Evolutionary conservation across 371 early-diverging fungal species (phyloP), one percentile per base, ranked within the genome.

Genomic region (Mortierella sp.): DNA sequence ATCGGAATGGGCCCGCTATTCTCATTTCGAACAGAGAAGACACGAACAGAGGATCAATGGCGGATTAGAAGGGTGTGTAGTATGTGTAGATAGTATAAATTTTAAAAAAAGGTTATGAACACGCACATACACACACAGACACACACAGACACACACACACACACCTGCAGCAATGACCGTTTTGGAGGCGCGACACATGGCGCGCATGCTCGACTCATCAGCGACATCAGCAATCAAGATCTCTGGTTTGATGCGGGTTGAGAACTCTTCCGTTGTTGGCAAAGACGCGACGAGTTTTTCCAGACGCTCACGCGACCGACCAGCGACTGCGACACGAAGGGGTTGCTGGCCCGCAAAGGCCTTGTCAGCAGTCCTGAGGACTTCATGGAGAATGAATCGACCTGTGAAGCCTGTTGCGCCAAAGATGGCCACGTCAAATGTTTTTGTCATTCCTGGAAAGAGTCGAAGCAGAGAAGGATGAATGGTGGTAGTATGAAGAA

Each of bases 371-470:
- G 69, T 71, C 23, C 84, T 83, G 60, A 75, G 83, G 7, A 95
- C 82, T 69, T 94, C 88, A 56, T 89, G 81, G 18, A 92, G 89
- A 53, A 94, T 90, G 62, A 89, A 85, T 66, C 88, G 85, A 23
- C 96, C 96, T 7, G 96, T 94, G 83, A 94, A 93, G 1, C 96
- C 96, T 28, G 92, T 92, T 16, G 94, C 96, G 6, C 98, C 98
- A 84, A 94, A 93, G 43, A 96, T 79, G 44, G 94, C 86, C 18
- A 96, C 71, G 72, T 95, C 86, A 59, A 74, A 74, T 43, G 73
- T 63, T 68, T 70, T 74, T 56, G 68, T 57, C 73, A 64, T 65
- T 29, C 1, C 37, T 37, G 53, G 21, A 53, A 19, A 23, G 6
- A 47, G 48, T 4, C 9, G 16, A 21, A 60, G 19, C 12, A 16